These are phyloP conservation scores for Eucalyptus paniculata DNA, from an alignment of 345 rosid genomes.

Conservation along the genomic window DNA sequence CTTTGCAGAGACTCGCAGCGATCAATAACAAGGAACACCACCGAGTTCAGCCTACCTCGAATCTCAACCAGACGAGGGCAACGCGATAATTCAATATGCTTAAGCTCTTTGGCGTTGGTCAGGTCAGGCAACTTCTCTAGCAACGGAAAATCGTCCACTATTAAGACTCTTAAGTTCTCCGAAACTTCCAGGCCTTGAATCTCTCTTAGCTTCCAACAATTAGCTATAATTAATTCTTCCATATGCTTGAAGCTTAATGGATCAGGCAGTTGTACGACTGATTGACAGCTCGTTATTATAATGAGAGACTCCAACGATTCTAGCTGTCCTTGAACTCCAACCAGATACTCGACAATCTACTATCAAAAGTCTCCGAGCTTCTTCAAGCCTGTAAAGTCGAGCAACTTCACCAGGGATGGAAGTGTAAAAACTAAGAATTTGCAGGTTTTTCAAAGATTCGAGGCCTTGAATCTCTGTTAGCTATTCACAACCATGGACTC, in stretches of 20 bases:
- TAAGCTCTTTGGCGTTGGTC: neutral
- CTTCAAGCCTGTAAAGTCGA: rapidly evolving
- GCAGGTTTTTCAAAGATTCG: no score
- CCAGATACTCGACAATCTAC: no score
- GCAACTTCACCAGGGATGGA: no score
- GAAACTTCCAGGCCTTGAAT: neutral
- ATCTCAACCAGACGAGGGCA: neutral
- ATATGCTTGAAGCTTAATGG: no score
- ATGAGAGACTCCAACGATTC: no score
- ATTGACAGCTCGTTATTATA: rapidly evolving
- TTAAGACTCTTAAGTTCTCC: neutral
- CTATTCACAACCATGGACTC: rapidly evolving
- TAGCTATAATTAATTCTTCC: no score
- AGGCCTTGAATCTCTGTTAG: no score
- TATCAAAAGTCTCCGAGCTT: no score
- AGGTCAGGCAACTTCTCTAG: neutral
- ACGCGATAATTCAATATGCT: rapidly evolving
- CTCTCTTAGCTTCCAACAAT: neutral
- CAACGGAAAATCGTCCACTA: neutral
- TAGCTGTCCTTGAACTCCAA: no score
- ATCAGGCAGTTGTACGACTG: no score
- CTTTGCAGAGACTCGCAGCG: no score
- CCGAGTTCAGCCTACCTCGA: neutral
- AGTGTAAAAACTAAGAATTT: no score
- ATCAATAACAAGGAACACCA: neutral